phyloP scores from a whole-genome alignment of 1,284 basidiomycete species.

The Malassezia restricta region DNA sequence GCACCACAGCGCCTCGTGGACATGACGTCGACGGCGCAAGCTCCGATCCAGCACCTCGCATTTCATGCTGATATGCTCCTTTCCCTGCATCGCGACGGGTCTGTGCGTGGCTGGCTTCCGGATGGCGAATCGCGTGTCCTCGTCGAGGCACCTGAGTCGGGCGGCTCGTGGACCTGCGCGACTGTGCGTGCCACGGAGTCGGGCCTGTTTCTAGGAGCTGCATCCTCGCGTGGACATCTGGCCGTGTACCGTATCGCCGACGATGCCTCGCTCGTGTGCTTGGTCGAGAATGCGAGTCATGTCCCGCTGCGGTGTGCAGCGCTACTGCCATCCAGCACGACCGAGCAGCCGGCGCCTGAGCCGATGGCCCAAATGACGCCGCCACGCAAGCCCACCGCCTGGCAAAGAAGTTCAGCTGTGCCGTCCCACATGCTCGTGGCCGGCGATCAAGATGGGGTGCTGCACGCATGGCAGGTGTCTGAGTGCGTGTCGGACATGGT shows the following conservation, averaged over 20 bases:
- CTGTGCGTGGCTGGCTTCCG: neutral
- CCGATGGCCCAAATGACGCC: neutral
- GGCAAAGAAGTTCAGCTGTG: neutral
- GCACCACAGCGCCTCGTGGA: neutral
- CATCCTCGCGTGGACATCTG: conserved; percentile 3
- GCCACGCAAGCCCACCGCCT: neutral
- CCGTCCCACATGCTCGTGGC: conserved; percentile 2
- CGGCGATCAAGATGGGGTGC: conserved; percentile 3
- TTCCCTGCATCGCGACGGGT: conserved; percentile 10
- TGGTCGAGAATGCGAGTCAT: neutral
- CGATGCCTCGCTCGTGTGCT: neutral
- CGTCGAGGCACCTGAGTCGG: neutral
- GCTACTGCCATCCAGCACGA: neutral
- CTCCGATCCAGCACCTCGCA: conserved; percentile 8
- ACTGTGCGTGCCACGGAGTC: neutral
- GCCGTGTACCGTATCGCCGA: neutral
- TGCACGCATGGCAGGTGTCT: conserved; percentile 3
- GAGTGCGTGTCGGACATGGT: neutral
- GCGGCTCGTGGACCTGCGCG: neutral
- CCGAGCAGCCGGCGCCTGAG: neutral
- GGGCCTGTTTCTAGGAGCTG: neutral
- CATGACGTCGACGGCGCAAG: no score
- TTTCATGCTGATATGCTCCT: neutral
- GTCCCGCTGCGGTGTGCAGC: conserved; percentile 9
- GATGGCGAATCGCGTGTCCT: neutral